Evolutionary conservation across 2,329 filamentous ascomycete species (phyloP), one percentile per base, ranked within the genome.

Genomic region (Teratosphaeriaceae sp.): DNA sequence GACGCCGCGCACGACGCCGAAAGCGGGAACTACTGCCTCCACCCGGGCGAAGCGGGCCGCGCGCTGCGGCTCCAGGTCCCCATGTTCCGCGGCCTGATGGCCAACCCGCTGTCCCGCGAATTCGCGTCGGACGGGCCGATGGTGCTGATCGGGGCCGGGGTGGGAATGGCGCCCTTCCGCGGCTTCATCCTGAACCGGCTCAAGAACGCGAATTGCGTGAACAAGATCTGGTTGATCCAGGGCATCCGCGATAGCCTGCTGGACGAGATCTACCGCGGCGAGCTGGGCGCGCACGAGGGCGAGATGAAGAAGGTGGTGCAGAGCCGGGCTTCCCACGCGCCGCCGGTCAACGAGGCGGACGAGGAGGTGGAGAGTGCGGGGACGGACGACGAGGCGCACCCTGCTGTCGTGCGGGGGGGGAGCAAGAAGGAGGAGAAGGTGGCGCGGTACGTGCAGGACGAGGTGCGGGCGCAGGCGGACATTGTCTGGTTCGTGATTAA

Each of bases 401-500:
- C 38, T 13, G 15, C 7, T 6, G 31, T 26, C 5, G 46, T 26
- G 19, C 42, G 9, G 31, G 85, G n/a, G n/a, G n/a, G 92, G 1
- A 83, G 89, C 11, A 40, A 76, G 74, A 38, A 85, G 53, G 49
- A 56, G 38, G 54, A 60, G 41, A 65, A 85, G 35, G 84, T 88
- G 54, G 86, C 87, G 50, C 83, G 84, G 52, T 98, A 98, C 60
- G 92, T 98, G 2, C 92, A 98, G 62, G 92, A 98, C 58, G 92
- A 97, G 65, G 90, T 98, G 6, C 74, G 79, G 9, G 76, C 86
- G 51, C 92, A 97, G 64, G 87, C 89, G 1, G 92, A 97, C 60
- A 76, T 97, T n/a, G 90, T 97, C 13, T 98, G 92, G 92, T 94
- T 88, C 64, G 88, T 97, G 51, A 85, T 94, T 72, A 97, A 97